Evolutionary conservation across 1,139 yeast genomes (phyloP).

Genomic region (Yamadazyma diospyri): DNA sequence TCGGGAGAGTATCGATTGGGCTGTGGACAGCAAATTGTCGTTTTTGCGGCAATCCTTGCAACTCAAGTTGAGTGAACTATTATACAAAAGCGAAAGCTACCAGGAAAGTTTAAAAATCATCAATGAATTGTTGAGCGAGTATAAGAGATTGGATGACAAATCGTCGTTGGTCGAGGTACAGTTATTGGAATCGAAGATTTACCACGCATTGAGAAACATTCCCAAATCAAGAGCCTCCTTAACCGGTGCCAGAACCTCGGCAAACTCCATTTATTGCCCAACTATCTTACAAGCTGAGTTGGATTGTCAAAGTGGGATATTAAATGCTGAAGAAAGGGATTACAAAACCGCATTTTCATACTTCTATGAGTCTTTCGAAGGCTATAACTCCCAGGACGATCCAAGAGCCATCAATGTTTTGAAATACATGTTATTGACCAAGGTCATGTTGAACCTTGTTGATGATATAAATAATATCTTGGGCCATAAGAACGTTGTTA

Average conservation of each 20-base stretch:
- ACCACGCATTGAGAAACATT: constrained; percentile 86
- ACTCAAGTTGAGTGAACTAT: constrained; percentile 74
- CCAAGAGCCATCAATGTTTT: constrained; percentile 71
- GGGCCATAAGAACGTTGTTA: constrained; percentile 73
- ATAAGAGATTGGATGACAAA: constrained; percentile 93
- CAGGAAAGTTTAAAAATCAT: constrained; percentile 73
- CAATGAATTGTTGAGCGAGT: constrained; percentile 70
- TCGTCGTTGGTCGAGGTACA: constrained; percentile 94
- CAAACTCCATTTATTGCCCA: constrained; percentile 93
- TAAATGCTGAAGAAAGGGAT: constrained; percentile 96
- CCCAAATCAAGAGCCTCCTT: constrained; percentile 92
- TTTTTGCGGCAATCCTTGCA: constrained; percentile 87
- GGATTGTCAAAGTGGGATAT: constrained; percentile 91
- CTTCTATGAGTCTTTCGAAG: constrained; percentile 93
- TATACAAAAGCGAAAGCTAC: constrained; percentile 61
- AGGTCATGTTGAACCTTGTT: constrained; percentile 85
- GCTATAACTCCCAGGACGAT: constrained; percentile 63
- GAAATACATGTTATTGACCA: constrained; percentile 88
- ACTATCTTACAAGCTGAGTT: constrained; percentile 92
- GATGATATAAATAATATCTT: constrained; percentile 82
- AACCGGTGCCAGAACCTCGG: constrained; percentile 94
- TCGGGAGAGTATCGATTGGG: constrained; percentile 83
- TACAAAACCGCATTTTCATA: constrained; percentile 95
- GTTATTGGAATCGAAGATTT: constrained; percentile 83
- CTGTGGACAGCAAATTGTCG: constrained; percentile 75